phyloP scores from a whole-genome alignment of 2,329 filamentous ascomycete genomes.

The Fusarium longipes region DNA sequence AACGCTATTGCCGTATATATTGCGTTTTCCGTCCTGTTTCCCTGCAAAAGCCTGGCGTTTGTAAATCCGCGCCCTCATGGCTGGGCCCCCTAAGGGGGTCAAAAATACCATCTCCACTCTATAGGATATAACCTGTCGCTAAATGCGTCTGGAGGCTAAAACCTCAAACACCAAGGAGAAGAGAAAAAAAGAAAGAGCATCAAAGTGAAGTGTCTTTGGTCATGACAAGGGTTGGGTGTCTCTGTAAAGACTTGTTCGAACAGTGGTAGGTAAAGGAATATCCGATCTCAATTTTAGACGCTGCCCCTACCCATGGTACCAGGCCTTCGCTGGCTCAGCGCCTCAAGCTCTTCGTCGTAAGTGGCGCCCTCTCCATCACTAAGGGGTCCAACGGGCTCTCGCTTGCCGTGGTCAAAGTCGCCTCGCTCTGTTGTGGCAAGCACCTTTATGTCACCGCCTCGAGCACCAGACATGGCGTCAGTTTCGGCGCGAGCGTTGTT shows the following conservation, averaged over 20 bases:
- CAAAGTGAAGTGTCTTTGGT: constrained; percentile 30
- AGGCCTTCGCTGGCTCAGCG: constrained; percentile 47
- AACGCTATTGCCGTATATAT: constrained; percentile 40
- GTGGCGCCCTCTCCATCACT: constrained; percentile 61
- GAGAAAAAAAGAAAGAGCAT: constrained; percentile 7
- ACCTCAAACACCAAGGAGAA: constrained; percentile 22
- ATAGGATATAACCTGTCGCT: constrained; percentile 36
- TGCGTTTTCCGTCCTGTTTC: constrained; percentile 20
- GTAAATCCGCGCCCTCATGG: constrained; percentile 25
- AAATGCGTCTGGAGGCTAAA: constrained; percentile 33
- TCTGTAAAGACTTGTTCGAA: constrained; percentile 8
- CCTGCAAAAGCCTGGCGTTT: constrained; percentile 15
- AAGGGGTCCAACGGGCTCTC: constrained; percentile 52
- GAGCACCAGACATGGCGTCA: constrained; percentile 57
- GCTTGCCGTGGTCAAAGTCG: constrained; percentile 54
- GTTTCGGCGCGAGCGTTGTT: constrained; percentile 65
- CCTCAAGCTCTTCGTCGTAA: constrained; percentile 59
- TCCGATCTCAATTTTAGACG: constrained; percentile 48
- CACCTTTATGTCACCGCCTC: constrained; percentile 52
- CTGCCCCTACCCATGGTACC: constrained; percentile 60
- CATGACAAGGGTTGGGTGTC: constrained; percentile 14
- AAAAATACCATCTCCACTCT: constrained; percentile 8
- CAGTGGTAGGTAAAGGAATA: constrained; percentile 1
- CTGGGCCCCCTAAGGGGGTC: constrained; percentile 1
- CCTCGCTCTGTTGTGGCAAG: constrained; percentile 53